Conservation (phyloP, 1,139 yeast species). For the Scheffersomyces insectosa region DNA sequence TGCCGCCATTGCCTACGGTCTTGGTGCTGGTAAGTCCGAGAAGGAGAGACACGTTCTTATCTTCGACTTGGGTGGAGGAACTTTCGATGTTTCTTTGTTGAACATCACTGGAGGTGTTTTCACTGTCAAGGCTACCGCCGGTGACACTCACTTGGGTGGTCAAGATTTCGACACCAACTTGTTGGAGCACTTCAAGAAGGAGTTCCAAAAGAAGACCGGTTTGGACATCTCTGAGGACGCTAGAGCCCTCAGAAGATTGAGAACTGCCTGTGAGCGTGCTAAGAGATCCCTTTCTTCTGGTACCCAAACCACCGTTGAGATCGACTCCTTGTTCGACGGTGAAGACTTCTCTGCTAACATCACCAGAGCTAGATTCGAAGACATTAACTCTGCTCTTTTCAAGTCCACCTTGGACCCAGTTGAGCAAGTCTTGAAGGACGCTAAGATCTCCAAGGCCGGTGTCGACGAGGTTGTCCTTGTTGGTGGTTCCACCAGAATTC, state of each 20-base stretch:
- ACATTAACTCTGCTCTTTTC: constrained; percentile 92
- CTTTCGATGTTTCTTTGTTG: constrained; percentile 95
- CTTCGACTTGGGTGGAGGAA: constrained; percentile 98
- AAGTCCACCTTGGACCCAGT: constrained; percentile 96
- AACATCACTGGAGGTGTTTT: constrained; percentile 99
- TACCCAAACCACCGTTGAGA: constrained; percentile 95
- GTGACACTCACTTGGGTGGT: constrained; percentile 99
- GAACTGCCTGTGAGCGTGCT: constrained; percentile 99
- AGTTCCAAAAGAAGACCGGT: constrained; percentile 97
- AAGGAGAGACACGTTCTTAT: constrained; percentile 88
- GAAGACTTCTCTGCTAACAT: constrained; percentile 94
- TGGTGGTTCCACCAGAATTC: constrained; percentile 99
- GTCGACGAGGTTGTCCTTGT: constrained; percentile 97
- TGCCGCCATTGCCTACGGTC: constrained; percentile 98
- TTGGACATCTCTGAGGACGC: constrained; percentile 87
- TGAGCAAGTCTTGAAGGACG: constrained; percentile 96
- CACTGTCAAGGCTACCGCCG: constrained; percentile 99
- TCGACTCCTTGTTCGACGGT: constrained; percentile 96
- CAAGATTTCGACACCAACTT: constrained; percentile 98
- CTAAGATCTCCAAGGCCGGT: constrained; percentile 84
- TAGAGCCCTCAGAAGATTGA: constrained; percentile 96
- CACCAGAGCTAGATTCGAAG: constrained; percentile 99
- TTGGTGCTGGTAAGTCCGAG: constrained; percentile 89
- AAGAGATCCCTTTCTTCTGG: constrained; percentile 98
- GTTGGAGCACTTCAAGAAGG: constrained; percentile 90